These are phyloP conservation scores for Trichoderma reesei DNA, from an alignment of 495 filamentous ascomycete genomes.

Conservation along the genomic window DNA sequence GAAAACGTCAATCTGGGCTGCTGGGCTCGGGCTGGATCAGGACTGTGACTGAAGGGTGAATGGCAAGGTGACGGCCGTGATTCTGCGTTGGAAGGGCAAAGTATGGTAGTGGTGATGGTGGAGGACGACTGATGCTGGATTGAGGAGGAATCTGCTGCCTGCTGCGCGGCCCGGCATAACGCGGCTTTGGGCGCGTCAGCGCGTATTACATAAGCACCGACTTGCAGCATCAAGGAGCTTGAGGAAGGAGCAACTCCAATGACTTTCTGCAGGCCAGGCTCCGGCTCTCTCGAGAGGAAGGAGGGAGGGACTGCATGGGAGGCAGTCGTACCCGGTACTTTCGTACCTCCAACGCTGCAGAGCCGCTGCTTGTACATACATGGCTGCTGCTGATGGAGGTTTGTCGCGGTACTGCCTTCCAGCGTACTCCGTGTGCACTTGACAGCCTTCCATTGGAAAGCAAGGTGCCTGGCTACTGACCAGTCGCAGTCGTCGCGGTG, in stretches of 20 bases:
- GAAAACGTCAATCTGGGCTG: slow-evolving; percentile 4
- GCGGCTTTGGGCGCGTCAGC: neutral
- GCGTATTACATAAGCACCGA: neutral
- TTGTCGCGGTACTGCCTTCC: too few species aligned
- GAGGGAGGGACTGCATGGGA: neutral
- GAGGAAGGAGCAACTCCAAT: neutral
- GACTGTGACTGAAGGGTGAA: neutral
- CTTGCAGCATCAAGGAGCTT: neutral
- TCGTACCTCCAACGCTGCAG: too few species aligned
- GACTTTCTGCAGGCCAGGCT: too few species aligned
- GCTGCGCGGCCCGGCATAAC: neutral
- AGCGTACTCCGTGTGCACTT: too few species aligned
- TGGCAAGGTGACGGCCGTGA: neutral
- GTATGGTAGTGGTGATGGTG: neutral
- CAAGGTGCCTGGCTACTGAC: too few species aligned
- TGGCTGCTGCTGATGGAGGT: too few species aligned
- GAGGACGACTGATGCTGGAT: neutral
- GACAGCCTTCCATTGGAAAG: too few species aligned
- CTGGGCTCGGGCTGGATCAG: neutral
- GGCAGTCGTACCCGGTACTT: too few species aligned
- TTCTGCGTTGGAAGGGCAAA: neutral
- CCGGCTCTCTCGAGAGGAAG: too few species aligned
- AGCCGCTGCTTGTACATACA: too few species aligned
- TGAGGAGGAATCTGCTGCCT: neutral
- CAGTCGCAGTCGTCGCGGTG: too few species aligned